Percentiles rank a stretch among this genome's conserved stretches.
phyloP scores from a whole-genome alignment of 345 rosid species.

The Eutrema yunnanense region DNA sequence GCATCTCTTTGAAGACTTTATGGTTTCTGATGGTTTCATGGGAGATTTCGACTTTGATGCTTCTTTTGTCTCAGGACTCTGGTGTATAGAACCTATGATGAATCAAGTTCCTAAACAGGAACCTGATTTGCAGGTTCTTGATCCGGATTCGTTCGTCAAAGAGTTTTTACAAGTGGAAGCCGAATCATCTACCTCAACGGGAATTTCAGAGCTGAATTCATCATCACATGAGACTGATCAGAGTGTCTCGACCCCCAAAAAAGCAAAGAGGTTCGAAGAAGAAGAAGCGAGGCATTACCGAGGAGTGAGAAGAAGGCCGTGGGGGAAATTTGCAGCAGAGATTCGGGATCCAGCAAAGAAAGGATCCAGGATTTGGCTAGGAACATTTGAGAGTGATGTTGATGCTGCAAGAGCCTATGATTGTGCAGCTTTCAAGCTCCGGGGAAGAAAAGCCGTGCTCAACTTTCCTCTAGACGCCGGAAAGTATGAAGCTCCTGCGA shows the following conservation, averaged over 20 bases:
- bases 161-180: slow-evolving; percentile 21
- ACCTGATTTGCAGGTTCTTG: slow-evolving; percentile 34
- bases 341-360: slow-evolving; percentile 76
- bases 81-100: slow-evolving; percentile 29
- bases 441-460: slow-evolving; percentile 77
- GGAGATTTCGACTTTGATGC: slow-evolving; percentile 30
- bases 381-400: slow-evolving; percentile 60
- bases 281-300: slow-evolving; percentile 51
- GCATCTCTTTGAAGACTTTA: slow-evolving; percentile 51
- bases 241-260: neutral
- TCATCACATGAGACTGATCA: slow-evolving; percentile 28
- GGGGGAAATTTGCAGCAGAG: slow-evolving; percentile 97
- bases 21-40: slow-evolving; percentile 37
- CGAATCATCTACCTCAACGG: slow-evolving; percentile 11
- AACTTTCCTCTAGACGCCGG: slow-evolving; percentile 90
- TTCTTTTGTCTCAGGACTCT: slow-evolving; percentile 24
- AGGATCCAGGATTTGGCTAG: slow-evolving; percentile 83
- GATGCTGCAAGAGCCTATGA: slow-evolving; percentile 95
- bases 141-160: slow-evolving; percentile 9
- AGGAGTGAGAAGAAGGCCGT: slow-evolving; percentile 84
- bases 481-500: slow-evolving; percentile 36
- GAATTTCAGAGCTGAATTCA: neutral
- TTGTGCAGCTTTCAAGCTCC: slow-evolving; percentile 75
- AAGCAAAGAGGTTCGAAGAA: neutral
- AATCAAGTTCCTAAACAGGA: slow-evolving; percentile 32